These are phyloP conservation scores for Rosa rugosa DNA, from an alignment of 306 rosid genomes.

Conservation along the genomic window DNA sequence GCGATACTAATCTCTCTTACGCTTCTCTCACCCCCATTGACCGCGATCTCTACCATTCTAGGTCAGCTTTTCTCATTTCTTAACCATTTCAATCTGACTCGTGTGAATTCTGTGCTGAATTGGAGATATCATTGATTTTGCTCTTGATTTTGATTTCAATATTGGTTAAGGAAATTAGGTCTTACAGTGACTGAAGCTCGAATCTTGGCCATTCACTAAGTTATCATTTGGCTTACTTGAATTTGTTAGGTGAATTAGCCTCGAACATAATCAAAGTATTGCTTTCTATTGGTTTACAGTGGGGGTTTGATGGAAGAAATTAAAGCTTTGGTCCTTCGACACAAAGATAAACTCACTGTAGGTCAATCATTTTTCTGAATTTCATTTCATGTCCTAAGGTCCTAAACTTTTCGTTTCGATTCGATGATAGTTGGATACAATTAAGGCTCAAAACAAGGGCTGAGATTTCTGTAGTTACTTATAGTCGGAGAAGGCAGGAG, in stretches of 20 bases:
- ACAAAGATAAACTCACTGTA: conserved; percentile 72
- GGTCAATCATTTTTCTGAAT: conserved; percentile 22
- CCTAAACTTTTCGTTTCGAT: conserved; percentile 11
- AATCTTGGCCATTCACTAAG: not conserved
- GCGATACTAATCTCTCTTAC: conserved; percentile 32
- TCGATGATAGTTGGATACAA: conserved; percentile 60
- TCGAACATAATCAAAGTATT: conserved; percentile 3
- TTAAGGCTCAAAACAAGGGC: conserved; percentile 74
- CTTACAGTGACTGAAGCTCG: not conserved
- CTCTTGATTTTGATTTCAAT: not conserved
- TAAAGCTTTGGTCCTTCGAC: conserved; percentile 75
- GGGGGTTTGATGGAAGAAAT: conserved; percentile 74
- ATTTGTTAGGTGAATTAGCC: not conserved
- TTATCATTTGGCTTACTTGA: not conserved
- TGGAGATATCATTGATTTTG: not conserved
- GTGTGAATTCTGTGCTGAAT: not conserved
- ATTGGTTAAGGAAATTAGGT: not conserved
- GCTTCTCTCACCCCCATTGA: conserved; percentile 49
- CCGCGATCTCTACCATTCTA: conserved; percentile 89
- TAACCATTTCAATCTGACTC: not conserved
- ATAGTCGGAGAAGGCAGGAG: conserved; percentile 52
- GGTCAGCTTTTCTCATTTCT: conserved; percentile 32
- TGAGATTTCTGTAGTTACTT: conserved; percentile 73
- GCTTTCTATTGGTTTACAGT: conserved; percentile 51
- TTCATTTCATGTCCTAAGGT: conserved; percentile 11